Conservation (phyloP, 2,329 filamentous ascomycete genomes). For the Atkinsonella hypoxylon region DNA sequence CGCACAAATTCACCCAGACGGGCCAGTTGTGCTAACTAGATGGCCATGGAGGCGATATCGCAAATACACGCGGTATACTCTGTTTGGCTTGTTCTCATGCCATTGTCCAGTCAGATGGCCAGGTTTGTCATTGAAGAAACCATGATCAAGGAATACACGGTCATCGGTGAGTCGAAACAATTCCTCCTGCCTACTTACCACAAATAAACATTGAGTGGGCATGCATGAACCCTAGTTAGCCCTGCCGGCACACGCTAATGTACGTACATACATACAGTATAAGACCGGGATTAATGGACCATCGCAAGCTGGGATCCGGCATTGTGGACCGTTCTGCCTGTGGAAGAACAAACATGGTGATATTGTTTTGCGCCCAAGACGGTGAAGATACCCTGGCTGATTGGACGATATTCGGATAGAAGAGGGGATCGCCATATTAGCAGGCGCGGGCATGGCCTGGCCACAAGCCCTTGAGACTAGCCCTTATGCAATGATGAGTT, state of each 20-base stretch:
- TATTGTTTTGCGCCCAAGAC: slow-evolving; percentile 6
- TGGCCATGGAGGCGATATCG: neutral
- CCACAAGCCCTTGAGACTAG: slow-evolving; percentile 19
- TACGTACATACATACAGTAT: too few relatives aligned
- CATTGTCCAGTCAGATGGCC: slow-evolving; percentile 8
- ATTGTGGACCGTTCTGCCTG: neutral
- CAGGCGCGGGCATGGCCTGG: slow-evolving; percentile 6
- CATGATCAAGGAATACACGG: neutral
- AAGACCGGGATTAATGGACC: neutral
- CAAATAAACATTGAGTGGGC: slow-evolving; percentile 1
- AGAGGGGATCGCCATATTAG: slow-evolving; percentile 7
- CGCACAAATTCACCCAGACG: neutral
- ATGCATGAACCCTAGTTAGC: slow-evolving; percentile 7
- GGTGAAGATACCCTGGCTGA: slow-evolving; percentile 15
- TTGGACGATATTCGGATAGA: slow-evolving; percentile 9
- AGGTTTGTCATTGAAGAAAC: neutral
- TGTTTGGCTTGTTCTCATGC: neutral
- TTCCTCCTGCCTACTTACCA: neutral
- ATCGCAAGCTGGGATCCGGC: slow-evolving; percentile 3
- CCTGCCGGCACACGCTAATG: slow-evolving; percentile 3
- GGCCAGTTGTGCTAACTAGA: neutral
- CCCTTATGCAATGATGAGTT: slow-evolving; percentile 67
- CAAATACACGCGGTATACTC: neutral
- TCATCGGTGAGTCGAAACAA: slow-evolving; percentile 6
- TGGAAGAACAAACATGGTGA: slow-evolving; percentile 3